phyloP scores from a whole-genome alignment of 345 rosid species.

The Rhizophora mangle region DNA sequence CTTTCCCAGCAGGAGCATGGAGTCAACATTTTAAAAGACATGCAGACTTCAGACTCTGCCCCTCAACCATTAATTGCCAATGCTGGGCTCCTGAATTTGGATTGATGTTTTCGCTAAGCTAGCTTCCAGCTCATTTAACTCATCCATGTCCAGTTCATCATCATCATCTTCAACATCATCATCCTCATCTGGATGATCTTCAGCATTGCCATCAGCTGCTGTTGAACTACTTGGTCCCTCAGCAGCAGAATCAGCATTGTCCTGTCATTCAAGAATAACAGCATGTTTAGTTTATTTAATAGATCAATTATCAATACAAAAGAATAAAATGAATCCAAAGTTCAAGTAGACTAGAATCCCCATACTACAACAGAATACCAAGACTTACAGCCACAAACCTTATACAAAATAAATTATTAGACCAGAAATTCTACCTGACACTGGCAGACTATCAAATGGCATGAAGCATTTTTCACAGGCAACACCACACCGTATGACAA shows the following conservation, averaged over 20 bases:
- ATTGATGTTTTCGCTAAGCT: constrained; percentile 33
- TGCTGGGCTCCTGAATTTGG: constrained; percentile 22
- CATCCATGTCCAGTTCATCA: constrained; percentile 34
- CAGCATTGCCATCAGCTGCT: constrained; percentile 17
- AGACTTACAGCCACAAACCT: too few species aligned
- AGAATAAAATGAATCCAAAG: neutral
- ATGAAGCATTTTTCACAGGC: too few species aligned
- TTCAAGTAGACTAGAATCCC: neutral
- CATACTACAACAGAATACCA: neutral
- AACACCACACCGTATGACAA: too few species aligned
- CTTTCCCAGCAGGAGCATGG: constrained; percentile 17
- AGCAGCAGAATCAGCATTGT: constrained; percentile 25
- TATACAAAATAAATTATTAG: too few species aligned
- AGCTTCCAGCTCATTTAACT: constrained; percentile 31
- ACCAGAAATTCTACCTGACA: too few species aligned
- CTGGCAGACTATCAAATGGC: too few species aligned
- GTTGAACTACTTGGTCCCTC: constrained; percentile 30
- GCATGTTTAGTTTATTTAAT: neutral
- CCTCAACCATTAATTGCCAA: constrained; percentile 4
- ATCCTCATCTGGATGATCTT: constrained; percentile 20
- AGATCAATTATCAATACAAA: neutral
- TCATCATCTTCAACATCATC: constrained; percentile 24
- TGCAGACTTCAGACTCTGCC: constrained; percentile 23
- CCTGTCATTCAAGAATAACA: constrained; percentile 23
- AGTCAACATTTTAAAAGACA: constrained; percentile 27